A percentile compares a stretch with the other conserved stretches of the same genome.
Evolutionary conservation across 345 rosid species (phyloP).

Genomic region (Salix arbutifolia): DNA sequence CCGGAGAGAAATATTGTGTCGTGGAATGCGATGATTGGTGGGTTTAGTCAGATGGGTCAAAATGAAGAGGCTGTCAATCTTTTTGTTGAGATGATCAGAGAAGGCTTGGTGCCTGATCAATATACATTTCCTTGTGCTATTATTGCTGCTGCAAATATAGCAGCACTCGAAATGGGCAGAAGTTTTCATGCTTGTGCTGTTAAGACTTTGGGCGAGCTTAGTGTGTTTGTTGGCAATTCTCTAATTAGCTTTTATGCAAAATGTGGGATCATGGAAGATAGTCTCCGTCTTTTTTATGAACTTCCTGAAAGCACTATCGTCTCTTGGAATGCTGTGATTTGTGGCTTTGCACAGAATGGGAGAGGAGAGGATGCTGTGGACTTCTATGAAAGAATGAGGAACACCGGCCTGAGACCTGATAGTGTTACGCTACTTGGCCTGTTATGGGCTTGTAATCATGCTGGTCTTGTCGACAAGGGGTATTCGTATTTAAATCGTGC

Average conservation of each 20-base stretch:
- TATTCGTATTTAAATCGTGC: constrained; percentile 52
- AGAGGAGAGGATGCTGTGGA: constrained; percentile 60
- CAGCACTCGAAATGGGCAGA: constrained; percentile 60
- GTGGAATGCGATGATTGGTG: constrained; percentile 79
- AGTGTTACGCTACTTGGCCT: constrained; percentile 62
- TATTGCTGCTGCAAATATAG: constrained; percentile 60
- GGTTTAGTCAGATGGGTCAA: constrained; percentile 66
- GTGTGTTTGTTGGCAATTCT: constrained; percentile 54
- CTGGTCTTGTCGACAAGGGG: constrained; percentile 66
- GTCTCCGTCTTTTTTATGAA: constrained; percentile 49
- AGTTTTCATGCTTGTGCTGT: constrained; percentile 65
- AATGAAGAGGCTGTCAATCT: constrained; percentile 75
- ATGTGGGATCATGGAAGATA: constrained; percentile 73
- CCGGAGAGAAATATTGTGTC: constrained; percentile 68
- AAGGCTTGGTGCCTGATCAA: constrained; percentile 47
- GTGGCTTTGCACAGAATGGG: constrained; percentile 79
- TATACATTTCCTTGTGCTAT: constrained; percentile 57
- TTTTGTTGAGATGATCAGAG: constrained; percentile 62
- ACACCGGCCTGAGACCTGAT: constrained; percentile 46
- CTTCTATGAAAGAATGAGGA: constrained; percentile 46
- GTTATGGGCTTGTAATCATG: constrained; percentile 74
- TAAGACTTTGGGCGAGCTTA: constrained; percentile 43
- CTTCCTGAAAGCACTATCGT: constrained; percentile 38
- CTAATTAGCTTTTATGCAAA: constrained; percentile 72
- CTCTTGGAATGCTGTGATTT: constrained; percentile 75